A percentile compares a stretch with the other conserved stretches of the same genome.
These are phyloP conservation scores for Exophiala dermatitidis DNA, from an alignment of 2,329 filamentous ascomycete species.

Conservation along the genomic window DNA sequence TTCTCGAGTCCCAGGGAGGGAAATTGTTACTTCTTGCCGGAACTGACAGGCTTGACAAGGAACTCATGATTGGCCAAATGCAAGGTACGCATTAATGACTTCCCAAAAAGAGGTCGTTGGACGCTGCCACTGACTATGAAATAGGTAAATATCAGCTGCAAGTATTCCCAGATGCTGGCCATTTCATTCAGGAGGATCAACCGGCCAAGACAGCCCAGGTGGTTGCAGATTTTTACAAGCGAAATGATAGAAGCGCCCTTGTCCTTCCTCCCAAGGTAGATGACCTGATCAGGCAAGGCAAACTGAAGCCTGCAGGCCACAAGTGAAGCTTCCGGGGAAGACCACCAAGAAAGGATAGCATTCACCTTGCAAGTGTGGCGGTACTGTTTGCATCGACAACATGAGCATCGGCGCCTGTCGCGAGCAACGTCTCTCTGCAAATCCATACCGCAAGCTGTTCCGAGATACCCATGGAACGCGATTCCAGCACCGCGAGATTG, in stretches of 20 bases:
- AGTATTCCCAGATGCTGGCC: constrained; percentile 88
- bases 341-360: not conserved
- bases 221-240: constrained; percentile 80
- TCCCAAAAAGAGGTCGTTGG: not conserved
- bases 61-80: constrained; percentile 94
- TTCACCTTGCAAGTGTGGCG: not conserved
- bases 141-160: constrained; percentile 81
- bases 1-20: constrained; percentile 61
- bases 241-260: constrained; percentile 78
- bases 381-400: too few species aligned
- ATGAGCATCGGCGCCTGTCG: too few species aligned
- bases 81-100: constrained; percentile 54
- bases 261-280: constrained; percentile 89
- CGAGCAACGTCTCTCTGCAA: too few species aligned
- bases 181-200: constrained; percentile 94
- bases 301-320: constrained; percentile 21
- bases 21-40: constrained; percentile 81
- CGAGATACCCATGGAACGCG: too few species aligned
- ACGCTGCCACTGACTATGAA: not conserved
- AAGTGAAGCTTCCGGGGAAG: constrained; percentile 2
- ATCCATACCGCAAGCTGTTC: too few species aligned
- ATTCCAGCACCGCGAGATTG: too few species aligned
- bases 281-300: constrained; percentile 47
- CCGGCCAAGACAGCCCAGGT: constrained; percentile 81
- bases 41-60: constrained; percentile 82